Percentiles rank a stretch among this genome's conserved stretches.
Evolutionary conservation across 495 filamentous ascomycete genomes (phyloP).

Genomic region (Glarea lozoyensis): DNA sequence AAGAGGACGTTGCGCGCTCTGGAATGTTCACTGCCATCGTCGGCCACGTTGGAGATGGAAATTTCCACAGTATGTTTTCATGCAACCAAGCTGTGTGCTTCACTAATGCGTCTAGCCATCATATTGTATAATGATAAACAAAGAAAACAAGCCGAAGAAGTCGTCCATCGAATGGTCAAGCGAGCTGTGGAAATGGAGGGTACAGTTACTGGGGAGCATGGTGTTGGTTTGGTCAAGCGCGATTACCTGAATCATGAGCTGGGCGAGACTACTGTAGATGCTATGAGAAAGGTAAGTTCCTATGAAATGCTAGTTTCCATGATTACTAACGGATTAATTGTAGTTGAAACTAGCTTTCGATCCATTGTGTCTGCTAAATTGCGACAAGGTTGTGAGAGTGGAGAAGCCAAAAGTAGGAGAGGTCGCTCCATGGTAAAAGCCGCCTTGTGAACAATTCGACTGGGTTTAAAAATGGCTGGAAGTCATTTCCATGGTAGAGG

Average conservation of each 20-base stretch:
- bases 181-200: slow-evolving; percentile 75
- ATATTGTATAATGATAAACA: slow-evolving; percentile 62
- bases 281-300: slow-evolving; percentile 61
- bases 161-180: slow-evolving; percentile 80
- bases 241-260: slow-evolving; percentile 72
- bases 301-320: not conserved
- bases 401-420: slow-evolving; percentile 43
- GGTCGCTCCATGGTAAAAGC: slow-evolving; percentile 41
- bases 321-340: slow-evolving; percentile 4
- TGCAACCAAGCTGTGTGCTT: slow-evolving; percentile 2
- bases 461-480: too few relatives aligned
- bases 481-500: too few relatives aligned
- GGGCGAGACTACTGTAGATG: slow-evolving; percentile 61
- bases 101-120: slow-evolving; percentile 40
- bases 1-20: slow-evolving; percentile 55
- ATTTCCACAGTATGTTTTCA: slow-evolving; percentile 57
- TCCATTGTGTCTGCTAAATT: slow-evolving; percentile 68
- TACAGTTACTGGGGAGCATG: slow-evolving; percentile 78
- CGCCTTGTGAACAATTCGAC: too few relatives aligned
- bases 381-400: slow-evolving; percentile 68
- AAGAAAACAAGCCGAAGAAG: slow-evolving; percentile 51
- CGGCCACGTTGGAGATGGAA: slow-evolving; percentile 77
- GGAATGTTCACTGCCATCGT: slow-evolving; percentile 68
- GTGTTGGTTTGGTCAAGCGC: slow-evolving; percentile 71
- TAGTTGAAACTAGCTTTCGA: slow-evolving; percentile 63